Percentiles rank a stretch among this genome's conserved stretches.
Evolutionary conservation across 768 basidiomycete genomes (phyloP).

Genomic region (Naematelia aurantialba): DNA sequence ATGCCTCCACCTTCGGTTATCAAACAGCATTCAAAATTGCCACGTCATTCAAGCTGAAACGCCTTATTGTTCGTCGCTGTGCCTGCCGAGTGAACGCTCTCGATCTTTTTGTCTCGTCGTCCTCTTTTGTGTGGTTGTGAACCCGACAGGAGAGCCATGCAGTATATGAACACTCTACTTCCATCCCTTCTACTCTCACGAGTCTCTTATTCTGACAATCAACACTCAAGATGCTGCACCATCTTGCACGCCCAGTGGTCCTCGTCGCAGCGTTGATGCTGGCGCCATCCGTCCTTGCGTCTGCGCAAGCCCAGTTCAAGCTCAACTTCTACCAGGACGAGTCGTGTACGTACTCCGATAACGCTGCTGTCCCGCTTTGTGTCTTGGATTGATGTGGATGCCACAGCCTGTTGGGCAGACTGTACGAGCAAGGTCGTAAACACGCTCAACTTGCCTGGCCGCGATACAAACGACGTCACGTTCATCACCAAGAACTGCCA

Average conservation of each 20-base stretch:
- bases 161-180: not conserved
- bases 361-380: too few species aligned
- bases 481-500: slow-evolving; percentile 18
- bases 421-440: slow-evolving; percentile 10
- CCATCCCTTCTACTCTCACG: not conserved
- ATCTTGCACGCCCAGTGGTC: not conserved
- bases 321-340: slow-evolving; percentile 11
- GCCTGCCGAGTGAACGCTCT: too few species aligned
- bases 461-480: not conserved
- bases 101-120: slow-evolving; percentile 1
- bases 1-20: not conserved
- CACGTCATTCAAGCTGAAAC: not conserved
- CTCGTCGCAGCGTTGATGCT: not conserved
- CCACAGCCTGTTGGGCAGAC: slow-evolving; percentile 19
- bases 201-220: slow-evolving; percentile 3
- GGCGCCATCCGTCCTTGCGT: slow-evolving; percentile 11
- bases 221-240: not conserved
- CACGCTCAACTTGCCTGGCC: slow-evolving; percentile 5
- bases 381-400: not conserved
- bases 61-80: not conserved
- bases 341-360: slow-evolving; percentile 15
- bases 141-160: not conserved
- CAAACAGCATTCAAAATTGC: not conserved
- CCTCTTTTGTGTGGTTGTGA: too few species aligned
- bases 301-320: slow-evolving; percentile 19